These are phyloP conservation scores for Starmerella scarabaei DNA, from an alignment of 805 yeast species.

Conservation along the genomic window DNA sequence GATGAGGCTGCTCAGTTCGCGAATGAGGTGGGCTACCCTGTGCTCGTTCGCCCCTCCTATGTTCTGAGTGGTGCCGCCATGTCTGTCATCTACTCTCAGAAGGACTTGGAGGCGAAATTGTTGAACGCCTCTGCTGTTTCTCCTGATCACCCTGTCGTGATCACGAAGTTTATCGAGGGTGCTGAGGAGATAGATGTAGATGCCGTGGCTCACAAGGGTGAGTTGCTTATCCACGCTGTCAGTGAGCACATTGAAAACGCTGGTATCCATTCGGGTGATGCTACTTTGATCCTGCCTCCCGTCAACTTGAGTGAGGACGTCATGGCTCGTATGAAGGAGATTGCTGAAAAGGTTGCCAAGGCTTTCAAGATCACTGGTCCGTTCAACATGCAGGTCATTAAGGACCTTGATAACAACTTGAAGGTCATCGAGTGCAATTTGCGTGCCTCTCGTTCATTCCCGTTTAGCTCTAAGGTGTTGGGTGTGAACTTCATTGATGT, in stretches of 20 bases:
- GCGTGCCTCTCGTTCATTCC: conserved; percentile 99
- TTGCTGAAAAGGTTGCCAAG: conserved; percentile 89
- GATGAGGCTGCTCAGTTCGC: conserved; percentile 81
- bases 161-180: conserved; percentile 89
- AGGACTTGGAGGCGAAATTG: conserved; percentile 75
- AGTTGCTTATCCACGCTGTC: conserved; percentile 90
- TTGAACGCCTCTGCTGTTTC: conserved; percentile 95
- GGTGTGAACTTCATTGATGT: conserved; percentile 91
- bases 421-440: conserved; percentile 98
- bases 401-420: conserved; percentile 65
- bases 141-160: conserved; percentile 94
- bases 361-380: conserved; percentile 97
- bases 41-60: conserved; percentile 92
- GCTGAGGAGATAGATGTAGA: conserved; percentile 99
- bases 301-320: conserved; percentile 89
- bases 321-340: conserved; percentile 78
- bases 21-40: conserved; percentile 79
- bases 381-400: conserved; percentile 89
- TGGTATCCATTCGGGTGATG: conserved; percentile 99
- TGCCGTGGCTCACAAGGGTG: conserved; percentile 92
- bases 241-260: conserved; percentile 98
- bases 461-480: conserved; percentile 93
- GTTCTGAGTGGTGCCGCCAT: conserved; percentile 98
- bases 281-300: conserved; percentile 92
- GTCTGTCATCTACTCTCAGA: conserved; percentile 88